Evolutionary conservation across 2,329 filamentous ascomycete genomes (phyloP), one percentile per base, ranked within the genome.

Genomic region (Cladosporium sp.): DNA sequence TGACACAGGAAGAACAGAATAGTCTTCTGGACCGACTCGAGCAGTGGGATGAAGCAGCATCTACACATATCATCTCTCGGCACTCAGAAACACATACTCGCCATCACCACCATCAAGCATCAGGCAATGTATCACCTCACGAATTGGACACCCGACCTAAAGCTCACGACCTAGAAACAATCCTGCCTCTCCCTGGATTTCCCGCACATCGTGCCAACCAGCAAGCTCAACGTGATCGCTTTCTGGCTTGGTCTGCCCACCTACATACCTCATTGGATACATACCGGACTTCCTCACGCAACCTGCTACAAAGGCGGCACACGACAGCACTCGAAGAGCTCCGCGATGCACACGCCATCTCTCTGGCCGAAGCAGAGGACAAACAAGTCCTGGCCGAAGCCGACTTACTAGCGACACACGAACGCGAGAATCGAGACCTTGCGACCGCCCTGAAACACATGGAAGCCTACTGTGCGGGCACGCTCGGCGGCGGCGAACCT

Each of bases 361-460:
- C 78, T 24, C 72, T 82, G 7, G 76, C 80, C 34, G 73, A 76
- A n/a, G 74, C 81, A 11, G 80, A 83, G 68, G 80, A 82, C 68
- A 77, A 75, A 64, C 80, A 82, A 68, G 75, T 82, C 18, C 71
- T 74, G 15, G 78, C 77, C 24, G 80, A 83, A 69, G 76, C 79
- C 44, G 78, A 80, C 54, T 71, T 83, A 28, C 78, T 79, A 41
- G 74, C 76, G 61, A 65, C 73, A 3, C 82, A 84, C 26, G 74
- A 73, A 1, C 73, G 78, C 30, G 82, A 83, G 67, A 72, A 73
- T 14, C 76, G 78, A 44, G 81, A 82, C 69, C 77, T 77, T 12
- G 78, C 77, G 0, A 82, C 80, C 2, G 81, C 81, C 0, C 70
- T 83, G 3, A 80, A 79, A 67, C 79, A 83, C 67, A 82, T 83